A percentile compares a stretch with the other conserved stretches of the same genome.
Evolutionary conservation across 2,329 filamentous ascomycete species (phyloP).

Genomic region (Botryotinia calthae): DNA sequence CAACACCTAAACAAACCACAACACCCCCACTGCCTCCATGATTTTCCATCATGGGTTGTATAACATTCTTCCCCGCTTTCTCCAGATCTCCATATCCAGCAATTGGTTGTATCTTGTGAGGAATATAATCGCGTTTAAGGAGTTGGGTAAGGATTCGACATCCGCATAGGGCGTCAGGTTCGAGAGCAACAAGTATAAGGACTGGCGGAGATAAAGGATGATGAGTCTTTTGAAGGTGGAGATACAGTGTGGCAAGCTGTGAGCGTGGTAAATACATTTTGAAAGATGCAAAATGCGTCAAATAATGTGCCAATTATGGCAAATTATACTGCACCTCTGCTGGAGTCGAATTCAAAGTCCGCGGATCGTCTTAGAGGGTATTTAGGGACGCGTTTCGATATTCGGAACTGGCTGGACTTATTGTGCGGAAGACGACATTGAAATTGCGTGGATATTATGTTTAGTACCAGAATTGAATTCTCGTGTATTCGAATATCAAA

Average conservation of each 20-base stretch:
- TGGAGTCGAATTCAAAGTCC: not conserved
- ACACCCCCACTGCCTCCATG: conserved; percentile 83
- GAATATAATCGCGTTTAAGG: conserved; percentile 96
- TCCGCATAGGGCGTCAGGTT: conserved; percentile 92
- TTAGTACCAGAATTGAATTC: not conserved
- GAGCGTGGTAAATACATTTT: conserved; percentile 91
- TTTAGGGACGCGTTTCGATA: conserved; percentile 6
- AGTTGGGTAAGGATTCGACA: conserved; percentile 90
- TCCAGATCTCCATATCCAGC: conserved; percentile 88
- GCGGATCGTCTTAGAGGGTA: not conserved
- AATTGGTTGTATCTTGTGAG: conserved; percentile 94
- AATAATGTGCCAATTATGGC: conserved; percentile 22
- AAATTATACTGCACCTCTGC: not conserved
- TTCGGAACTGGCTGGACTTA: not conserved
- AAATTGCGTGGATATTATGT: not conserved
- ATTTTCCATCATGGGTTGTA: conserved; percentile 81
- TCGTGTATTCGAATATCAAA: not conserved
- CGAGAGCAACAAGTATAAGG: conserved; percentile 86
- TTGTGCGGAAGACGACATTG: conserved; percentile 13
- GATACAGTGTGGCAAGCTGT: conserved; percentile 87
- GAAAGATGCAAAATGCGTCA: conserved; percentile 22
- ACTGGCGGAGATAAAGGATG: conserved; percentile 91
- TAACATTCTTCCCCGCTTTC: conserved; percentile 72
- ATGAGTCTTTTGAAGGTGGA: conserved; percentile 78
- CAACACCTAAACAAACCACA: conserved; percentile 88